Conservation (phyloP, 306 rosid genomes). For the Lathyrus tuberosus region DNA sequence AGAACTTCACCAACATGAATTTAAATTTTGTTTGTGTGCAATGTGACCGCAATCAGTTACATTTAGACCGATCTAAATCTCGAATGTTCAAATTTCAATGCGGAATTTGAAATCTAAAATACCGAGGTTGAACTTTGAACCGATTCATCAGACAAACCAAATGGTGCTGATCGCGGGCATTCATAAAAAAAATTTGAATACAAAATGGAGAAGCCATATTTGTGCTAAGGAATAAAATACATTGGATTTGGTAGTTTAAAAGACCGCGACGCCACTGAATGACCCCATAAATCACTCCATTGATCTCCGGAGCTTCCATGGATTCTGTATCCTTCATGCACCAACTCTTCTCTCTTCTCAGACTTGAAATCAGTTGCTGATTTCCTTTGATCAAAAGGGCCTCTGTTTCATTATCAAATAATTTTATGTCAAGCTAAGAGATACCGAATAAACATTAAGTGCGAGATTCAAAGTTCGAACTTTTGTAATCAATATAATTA, state of each 20-base stretch:
- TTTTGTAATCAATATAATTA: neutral
- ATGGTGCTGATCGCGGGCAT: neutral
- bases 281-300: slow-evolving; percentile 89
- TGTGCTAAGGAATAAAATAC: slow-evolving; percentile 62
- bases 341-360: slow-evolving; percentile 72
- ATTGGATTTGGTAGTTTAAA: slow-evolving; percentile 93
- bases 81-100: neutral
- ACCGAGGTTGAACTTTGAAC: too few species aligned
- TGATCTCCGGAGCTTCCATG: slow-evolving; percentile 92
- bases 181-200: slow-evolving; percentile 8
- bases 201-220: slow-evolving; percentile 24
- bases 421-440: neutral
- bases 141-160: neutral
- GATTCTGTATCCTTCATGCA: slow-evolving; percentile 62
- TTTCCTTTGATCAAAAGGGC: slow-evolving; percentile 67
- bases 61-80: neutral
- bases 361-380: slow-evolving; percentile 70
- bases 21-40: neutral
- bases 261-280: slow-evolving; percentile 62
- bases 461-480: neutral
- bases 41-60: neutral
- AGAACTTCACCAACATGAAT: neutral
- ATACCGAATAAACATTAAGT: neutral
- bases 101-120: neutral
- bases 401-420: slow-evolving; percentile 51